Evolutionary conservation across 306 rosid genomes (phyloP), one percentile per base, ranked within the genome.

Genomic region (Crataegus laevigata): DNA sequence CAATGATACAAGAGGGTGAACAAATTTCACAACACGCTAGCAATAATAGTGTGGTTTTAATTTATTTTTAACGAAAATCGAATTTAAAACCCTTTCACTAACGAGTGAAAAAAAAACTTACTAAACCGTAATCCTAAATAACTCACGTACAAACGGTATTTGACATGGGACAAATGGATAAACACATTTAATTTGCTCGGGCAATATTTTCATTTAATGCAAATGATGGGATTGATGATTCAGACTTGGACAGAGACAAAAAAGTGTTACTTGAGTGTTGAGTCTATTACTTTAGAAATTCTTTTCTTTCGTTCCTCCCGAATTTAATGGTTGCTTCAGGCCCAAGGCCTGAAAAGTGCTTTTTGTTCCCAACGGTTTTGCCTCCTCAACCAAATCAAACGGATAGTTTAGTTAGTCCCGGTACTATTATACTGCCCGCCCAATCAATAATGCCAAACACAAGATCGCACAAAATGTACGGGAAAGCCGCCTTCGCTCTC

Each of bases 401-500:
- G 66, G 55, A 19, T 38, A 77, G 75, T 69, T 29, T 0, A 8
- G 13, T 26, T 3, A 9, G 34, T 60, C n/a, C 29, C 36, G 5
- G 32, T 60, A 47, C 21, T 5, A 5, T 17, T 5, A 47, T 1
- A 15, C 66, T 7, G 38, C 8, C n/a, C 10, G 6, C n/a, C 42
- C 14, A 13, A 38, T 32, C 68, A 19, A n/a, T 47, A 52, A 28
- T 64, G 73, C 24, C 67, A 57, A 59, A 72, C 34, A 5, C 54
- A 18, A 71, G 81, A 82, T 26, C 74, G 36, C 34, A 34, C 10
- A 22, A 66, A n/a, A 92, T 94, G 97, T 84, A 85, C 61, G 79
- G 81, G 4, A 87, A 84, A 84, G 77, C 91, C 38, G 47, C 81
- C 59, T 70, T 92, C 29, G 82, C 84, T 11, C 65, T 94, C 82